Conservation (phyloP, 306 rosid genomes). For the Pyrus betulifolia region DNA sequence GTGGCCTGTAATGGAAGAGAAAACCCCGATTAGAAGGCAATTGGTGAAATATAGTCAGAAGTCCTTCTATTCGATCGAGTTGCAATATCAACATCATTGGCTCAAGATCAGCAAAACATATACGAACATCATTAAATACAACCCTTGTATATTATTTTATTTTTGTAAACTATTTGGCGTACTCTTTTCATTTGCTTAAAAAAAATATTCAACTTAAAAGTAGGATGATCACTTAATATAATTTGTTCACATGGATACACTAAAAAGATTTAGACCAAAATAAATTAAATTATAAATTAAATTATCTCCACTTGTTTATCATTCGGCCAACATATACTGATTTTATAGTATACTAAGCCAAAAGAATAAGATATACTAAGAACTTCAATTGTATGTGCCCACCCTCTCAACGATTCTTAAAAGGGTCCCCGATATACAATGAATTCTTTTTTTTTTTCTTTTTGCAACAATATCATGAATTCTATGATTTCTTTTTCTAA, state of each 20-base stretch:
- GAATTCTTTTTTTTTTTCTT: too few species aligned
- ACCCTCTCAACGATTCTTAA: background rate
- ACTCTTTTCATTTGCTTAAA: background rate
- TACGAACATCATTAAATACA: background rate
- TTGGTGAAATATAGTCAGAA: background rate
- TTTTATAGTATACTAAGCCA: background rate
- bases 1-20: slow-evolving; percentile 24
- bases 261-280: background rate
- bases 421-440: too few species aligned
- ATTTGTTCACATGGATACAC: background rate
- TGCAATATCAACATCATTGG: background rate
- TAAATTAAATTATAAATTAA: too few species aligned
- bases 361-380: background rate
- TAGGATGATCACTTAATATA: background rate
- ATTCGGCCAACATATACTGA: background rate
- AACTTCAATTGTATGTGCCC: background rate
- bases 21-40: background rate
- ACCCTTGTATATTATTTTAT: background rate
- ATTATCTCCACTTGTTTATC: background rate
- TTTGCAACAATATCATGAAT: background rate
- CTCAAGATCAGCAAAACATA: background rate
- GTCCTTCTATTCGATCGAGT: background rate
- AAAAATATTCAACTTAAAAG: background rate
- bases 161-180: background rate
- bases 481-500: background rate